Evolutionary conservation across 495 filamentous ascomycete genomes (phyloP).

Genomic region (Penicillium soppii): DNA sequence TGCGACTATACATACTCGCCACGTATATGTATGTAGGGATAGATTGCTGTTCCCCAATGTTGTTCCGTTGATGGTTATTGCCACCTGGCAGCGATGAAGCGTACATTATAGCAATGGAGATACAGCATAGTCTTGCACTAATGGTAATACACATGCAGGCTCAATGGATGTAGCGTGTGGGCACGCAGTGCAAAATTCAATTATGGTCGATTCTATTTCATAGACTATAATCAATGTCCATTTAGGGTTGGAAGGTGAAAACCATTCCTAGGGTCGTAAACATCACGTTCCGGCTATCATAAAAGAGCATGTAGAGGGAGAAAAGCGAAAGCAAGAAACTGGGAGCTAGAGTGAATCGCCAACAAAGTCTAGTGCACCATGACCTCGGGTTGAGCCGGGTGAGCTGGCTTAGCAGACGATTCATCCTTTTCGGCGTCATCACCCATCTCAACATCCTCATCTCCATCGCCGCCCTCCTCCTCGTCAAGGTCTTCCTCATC

Average conservation of each 20-base stretch:
- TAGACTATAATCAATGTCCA: constrained; percentile 23
- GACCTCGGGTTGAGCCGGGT: constrained; percentile 45
- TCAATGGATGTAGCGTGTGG: too few relatives aligned
- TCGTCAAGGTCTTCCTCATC: constrained; percentile 84
- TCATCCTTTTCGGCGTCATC: constrained; percentile 57
- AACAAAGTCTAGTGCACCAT: constrained; percentile 50
- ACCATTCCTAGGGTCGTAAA: constrained; percentile 31
- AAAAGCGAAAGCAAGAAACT: background rate
- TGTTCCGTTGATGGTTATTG: too few relatives aligned
- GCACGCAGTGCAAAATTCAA: constrained; percentile 6
- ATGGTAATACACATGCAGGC: too few relatives aligned
- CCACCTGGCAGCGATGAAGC: too few relatives aligned
- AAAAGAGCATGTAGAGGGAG: background rate
- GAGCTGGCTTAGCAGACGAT: constrained; percentile 32
- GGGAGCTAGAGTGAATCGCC: background rate
- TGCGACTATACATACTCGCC: too few relatives aligned
- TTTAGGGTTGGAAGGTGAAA: constrained; percentile 5
- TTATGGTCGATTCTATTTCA: constrained; percentile 32
- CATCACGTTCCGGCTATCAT: constrained; percentile 31
- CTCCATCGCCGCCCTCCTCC: constrained; percentile 65
- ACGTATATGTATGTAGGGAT: too few relatives aligned
- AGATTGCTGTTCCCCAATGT: too few relatives aligned
- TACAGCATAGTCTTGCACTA: too few relatives aligned
- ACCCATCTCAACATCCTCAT: constrained; percentile 83
- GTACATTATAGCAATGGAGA: too few relatives aligned